Conservation (phyloP, 768 basidiomycete species). For the Amanita fuliginea region DNA sequence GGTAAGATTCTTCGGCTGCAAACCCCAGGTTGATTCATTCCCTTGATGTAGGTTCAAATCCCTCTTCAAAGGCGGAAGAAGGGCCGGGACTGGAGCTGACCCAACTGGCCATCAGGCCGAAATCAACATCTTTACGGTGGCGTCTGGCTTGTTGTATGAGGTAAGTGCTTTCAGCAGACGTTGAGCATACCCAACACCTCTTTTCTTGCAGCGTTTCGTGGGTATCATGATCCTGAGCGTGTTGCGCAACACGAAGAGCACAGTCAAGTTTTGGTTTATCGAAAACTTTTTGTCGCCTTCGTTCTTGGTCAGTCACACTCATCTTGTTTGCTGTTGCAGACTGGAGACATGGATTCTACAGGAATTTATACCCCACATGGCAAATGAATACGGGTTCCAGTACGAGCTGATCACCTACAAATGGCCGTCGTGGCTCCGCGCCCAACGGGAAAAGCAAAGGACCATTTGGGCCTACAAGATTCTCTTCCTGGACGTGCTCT, state of each 20-base stretch:
- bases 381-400: constrained; percentile 84
- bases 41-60: constrained; percentile 28
- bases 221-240: constrained; percentile 99
- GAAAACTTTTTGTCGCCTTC: constrained; percentile 98
- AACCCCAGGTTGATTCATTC: constrained; percentile 6
- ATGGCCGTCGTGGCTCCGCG: constrained; percentile 98
- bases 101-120: constrained; percentile 51
- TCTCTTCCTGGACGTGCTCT: constrained; percentile 95
- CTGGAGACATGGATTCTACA: constrained; percentile 16
- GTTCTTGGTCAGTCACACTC: constrained; percentile 57
- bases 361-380: constrained; percentile 94
- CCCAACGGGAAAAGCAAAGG: constrained; percentile 94
- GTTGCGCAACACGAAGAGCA: constrained; percentile 84
- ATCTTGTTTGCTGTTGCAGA: background rate
- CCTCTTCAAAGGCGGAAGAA: constrained; percentile 24
- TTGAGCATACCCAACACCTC: constrained; percentile 1
- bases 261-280: constrained; percentile 99
- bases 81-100: constrained; percentile 16
- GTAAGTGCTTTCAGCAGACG: constrained; percentile 24
- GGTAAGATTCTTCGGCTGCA: constrained; percentile 25
- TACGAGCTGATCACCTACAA: constrained; percentile 98
- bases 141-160: constrained; percentile 94
- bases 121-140: constrained; percentile 98
- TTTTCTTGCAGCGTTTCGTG: constrained; percentile 65
- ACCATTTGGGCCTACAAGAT: constrained; percentile 99